A percentile compares a stretch with the other conserved stretches of the same genome.
phyloP scores from a whole-genome alignment of 225 moss, liverwort and hornwort genomes.

The Straminergon stramineum region DNA sequence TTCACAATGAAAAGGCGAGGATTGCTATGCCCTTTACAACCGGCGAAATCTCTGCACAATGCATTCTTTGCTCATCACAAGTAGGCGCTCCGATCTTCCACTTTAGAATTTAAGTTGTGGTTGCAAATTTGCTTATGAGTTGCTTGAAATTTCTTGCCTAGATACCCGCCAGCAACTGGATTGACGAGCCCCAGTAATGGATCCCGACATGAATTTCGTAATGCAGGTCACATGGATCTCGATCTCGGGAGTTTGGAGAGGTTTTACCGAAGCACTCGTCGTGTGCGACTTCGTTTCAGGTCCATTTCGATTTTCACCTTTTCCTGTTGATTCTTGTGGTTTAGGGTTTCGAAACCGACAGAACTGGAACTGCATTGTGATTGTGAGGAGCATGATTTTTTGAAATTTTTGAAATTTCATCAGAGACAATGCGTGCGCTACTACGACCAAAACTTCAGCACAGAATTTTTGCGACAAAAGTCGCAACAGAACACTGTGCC shows the following conservation, averaged over 20 bases:
- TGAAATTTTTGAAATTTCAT: not conserved
- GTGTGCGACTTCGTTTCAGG: not conserved
- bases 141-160: not conserved
- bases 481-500: conserved; percentile 33
- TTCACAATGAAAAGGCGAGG: conserved; percentile 9
- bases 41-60: not conserved
- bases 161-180: not conserved
- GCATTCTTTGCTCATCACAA: not conserved
- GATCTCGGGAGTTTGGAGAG: not conserved
- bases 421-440: conserved; percentile 22
- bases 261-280: not conserved
- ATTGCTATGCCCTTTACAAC: not conserved
- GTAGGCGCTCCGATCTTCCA: not conserved
- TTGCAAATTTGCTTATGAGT: not conserved
- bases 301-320: not conserved
- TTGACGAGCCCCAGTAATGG: not conserved
- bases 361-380: not conserved
- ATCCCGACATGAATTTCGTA: not conserved
- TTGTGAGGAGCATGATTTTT: not conserved
- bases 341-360: not conserved
- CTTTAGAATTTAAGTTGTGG: not conserved
- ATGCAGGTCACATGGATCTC: conserved; percentile 1
- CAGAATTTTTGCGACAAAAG: conserved; percentile 34
- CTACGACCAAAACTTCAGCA: conserved; percentile 23
- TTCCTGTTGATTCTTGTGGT: not conserved